Percentiles rank a stretch among this genome's conserved stretches.
Conservation (phyloP, 2,329 filamentous ascomycete genomes). For the Claviceps sp. region DNA sequence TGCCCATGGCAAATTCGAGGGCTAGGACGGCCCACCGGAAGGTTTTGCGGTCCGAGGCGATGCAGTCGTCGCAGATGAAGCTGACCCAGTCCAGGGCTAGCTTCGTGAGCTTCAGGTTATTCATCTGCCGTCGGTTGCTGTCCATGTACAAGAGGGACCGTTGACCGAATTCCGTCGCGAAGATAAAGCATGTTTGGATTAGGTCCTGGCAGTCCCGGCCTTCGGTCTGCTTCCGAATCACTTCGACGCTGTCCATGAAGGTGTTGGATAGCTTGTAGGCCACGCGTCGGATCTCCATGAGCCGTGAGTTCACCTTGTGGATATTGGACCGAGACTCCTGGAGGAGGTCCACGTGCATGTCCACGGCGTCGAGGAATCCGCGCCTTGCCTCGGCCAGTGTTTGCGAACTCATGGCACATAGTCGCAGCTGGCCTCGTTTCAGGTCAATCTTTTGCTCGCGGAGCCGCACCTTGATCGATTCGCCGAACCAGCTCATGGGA, state of each 20-base stretch:
- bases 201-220: constrained; percentile 85
- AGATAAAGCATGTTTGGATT: constrained; percentile 95
- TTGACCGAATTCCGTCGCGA: constrained; percentile 97
- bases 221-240: constrained; percentile 72
- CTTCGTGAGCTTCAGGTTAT: constrained; percentile 88
- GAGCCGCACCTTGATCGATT: constrained; percentile 56
- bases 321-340: constrained; percentile 90
- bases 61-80: constrained; percentile 94
- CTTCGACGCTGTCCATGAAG: constrained; percentile 97
- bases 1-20: constrained; percentile 91
- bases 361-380: constrained; percentile 64
- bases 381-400: constrained; percentile 65
- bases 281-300: constrained; percentile 90
- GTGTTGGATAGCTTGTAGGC: constrained; percentile 94
- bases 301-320: constrained; percentile 75
- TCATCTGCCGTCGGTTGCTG: constrained; percentile 88
- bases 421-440: constrained; percentile 70
- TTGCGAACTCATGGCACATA: constrained; percentile 81
- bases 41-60: constrained; percentile 85
- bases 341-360: constrained; percentile 74
- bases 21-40: constrained; percentile 96
- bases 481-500: constrained; percentile 68
- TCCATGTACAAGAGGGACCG: constrained; percentile 93
- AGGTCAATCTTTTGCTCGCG: constrained; percentile 72
- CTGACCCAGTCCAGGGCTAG: constrained; percentile 93